phyloP scores from a whole-genome alignment of 768 basidiomycete species.

The Tulasnella sp. region DNA sequence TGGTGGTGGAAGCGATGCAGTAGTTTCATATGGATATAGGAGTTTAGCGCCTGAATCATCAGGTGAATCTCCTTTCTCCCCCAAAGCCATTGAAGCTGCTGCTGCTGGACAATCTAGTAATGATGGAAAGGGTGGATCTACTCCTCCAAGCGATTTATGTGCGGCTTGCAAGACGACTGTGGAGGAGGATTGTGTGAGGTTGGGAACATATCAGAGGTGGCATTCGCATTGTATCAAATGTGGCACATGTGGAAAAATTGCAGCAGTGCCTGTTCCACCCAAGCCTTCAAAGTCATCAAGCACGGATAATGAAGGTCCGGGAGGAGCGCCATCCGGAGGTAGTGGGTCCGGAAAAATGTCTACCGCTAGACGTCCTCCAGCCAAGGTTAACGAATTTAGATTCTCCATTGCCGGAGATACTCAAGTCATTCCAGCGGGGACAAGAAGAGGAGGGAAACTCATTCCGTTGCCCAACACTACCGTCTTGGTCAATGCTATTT shows the following conservation, averaged over 20 bases:
- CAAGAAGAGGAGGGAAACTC: background rate
- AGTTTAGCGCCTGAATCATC: conserved; percentile 84
- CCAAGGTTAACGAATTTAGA: conserved; percentile 64
- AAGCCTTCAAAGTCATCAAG: conserved; percentile 41
- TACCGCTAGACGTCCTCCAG: conserved; percentile 58
- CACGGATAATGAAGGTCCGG: conserved; percentile 41
- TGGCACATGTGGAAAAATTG: conserved; percentile 58
- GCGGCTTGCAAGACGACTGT: conserved; percentile 79
- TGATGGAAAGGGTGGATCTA: conserved; percentile 5
- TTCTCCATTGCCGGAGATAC: too few species aligned
- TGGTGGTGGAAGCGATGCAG: conserved; percentile 49
- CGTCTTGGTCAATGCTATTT: too few species aligned
- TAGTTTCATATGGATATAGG: conserved; percentile 81
- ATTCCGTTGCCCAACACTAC: conserved; percentile 12
- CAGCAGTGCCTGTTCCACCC: conserved; percentile 41
- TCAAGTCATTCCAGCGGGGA: conserved; percentile 13
- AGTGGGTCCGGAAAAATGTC: conserved; percentile 37
- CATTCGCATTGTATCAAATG: conserved; percentile 92
- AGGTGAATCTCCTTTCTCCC: conserved; percentile 65
- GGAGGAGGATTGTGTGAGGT: conserved; percentile 91
- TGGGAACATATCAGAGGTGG: conserved; percentile 96
- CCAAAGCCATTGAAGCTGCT: conserved; percentile 26
- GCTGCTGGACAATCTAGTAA: background rate
- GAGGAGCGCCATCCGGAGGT: conserved; percentile 17
- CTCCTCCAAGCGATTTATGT: conserved; percentile 59